These are phyloP conservation scores for Teunomyces aglyptinius DNA, from an alignment of 805 yeast species.

Conservation along the genomic window DNA sequence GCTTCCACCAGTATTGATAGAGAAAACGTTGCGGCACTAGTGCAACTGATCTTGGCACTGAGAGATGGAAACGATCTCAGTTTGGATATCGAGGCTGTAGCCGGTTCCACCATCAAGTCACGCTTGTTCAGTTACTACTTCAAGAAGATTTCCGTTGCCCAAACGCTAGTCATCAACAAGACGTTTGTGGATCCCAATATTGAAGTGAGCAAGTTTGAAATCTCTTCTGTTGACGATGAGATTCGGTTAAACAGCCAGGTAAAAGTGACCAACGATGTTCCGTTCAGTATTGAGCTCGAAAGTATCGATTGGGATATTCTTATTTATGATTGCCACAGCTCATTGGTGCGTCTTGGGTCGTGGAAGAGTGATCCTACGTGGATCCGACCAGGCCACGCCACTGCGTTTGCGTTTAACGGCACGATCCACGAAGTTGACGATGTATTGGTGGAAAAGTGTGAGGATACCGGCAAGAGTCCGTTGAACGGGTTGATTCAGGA, in stretches of 20 bases:
- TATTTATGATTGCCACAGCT: constrained; percentile 23
- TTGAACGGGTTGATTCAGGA: constrained; percentile 20
- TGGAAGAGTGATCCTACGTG: constrained; percentile 17
- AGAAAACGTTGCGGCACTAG: constrained; percentile 15
- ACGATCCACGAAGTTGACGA: constrained; percentile 17
- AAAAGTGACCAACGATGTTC: constrained; percentile 13
- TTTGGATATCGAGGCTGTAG: constrained; percentile 21
- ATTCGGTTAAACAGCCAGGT: constrained; percentile 11
- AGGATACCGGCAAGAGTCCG: constrained; percentile 15
- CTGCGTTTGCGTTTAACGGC: constrained; percentile 19
- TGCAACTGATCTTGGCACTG: constrained; percentile 11
- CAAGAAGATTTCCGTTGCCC: constrained; percentile 15
- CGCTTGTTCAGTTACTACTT: constrained; percentile 15
- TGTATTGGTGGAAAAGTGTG: constrained; percentile 18
- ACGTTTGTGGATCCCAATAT: constrained; percentile 14
- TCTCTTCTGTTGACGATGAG: constrained; percentile 9
- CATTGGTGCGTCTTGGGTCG: constrained; percentile 20
- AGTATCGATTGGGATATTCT: constrained; percentile 27
- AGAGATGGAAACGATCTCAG: constrained; percentile 14
- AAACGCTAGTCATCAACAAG: constrained; percentile 8
- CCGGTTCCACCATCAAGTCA: constrained; percentile 17
- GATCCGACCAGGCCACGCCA: constrained; percentile 13
- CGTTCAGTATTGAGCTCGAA: constrained; percentile 17
- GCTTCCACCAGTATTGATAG: constrained; percentile 19
- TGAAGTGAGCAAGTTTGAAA: constrained; percentile 12